Base-by-base conservation (phyloP, 305 asterid genomes). In the Solanum aculeatissimum region DNA sequence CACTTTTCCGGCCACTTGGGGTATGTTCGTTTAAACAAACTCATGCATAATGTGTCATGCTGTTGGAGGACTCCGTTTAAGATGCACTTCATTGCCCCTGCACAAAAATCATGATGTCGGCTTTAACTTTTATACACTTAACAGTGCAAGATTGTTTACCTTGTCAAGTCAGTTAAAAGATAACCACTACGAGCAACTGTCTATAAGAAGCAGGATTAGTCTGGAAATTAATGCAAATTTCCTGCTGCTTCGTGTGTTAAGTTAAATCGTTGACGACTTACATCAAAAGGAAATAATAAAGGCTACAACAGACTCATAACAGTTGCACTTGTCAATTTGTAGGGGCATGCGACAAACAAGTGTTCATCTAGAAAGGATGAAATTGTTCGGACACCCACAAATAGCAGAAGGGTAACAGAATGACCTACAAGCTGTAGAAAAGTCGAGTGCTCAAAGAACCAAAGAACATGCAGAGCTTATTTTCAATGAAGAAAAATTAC, bases 21-120 rank as follows among this genome's bases (percentile, higher is more conserved):
- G 85, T 95, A 97, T 6, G 93, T 70, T 40, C 99, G 97, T 86
- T 97, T 97, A 84, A 87, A 95, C 86, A 97, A 89, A 83, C 94
- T 95, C 98, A 97, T 94, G 82, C 99, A 97, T 12, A 95, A 92
- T 0, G 99, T 95, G 90, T 97, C 98, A 15, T 93, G 95, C 86
- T 97, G 99, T 91, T 94, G 98, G 62, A 95, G 93, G 79, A 92
- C 92, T 9, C 96, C 97, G 12, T 95, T 93, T 7, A 97, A 87
- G 47, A 94, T 86, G 89, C 98, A 92, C 84, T 97, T 97, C 99
- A 97, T 97, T 54, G 97, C 95, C 87, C 99, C 99, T 97, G 93
- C 18, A 82, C 23, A 72, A 6, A 38, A 45, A 65, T 27, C 19
- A 25, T 3, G 7, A 25, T 19, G 16, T 12, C 16, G 9, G 62